Evolutionary conservation across 2,329 filamentous ascomycete genomes (phyloP).

Genomic region (Colletotrichum tanaceti): DNA sequence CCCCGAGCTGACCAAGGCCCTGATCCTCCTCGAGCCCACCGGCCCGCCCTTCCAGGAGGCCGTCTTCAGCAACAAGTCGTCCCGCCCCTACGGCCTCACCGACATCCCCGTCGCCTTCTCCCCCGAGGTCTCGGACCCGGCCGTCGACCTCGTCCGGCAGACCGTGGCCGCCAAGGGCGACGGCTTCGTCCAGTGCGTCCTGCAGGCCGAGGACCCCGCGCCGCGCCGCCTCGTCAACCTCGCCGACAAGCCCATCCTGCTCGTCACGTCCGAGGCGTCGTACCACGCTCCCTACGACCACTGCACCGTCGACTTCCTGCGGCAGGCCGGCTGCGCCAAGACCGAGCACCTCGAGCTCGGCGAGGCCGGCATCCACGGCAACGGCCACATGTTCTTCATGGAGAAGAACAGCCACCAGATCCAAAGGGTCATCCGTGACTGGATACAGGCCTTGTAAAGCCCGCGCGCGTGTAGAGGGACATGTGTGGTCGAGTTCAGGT

Average conservation of each 20-base stretch:
- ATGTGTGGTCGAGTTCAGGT: not conserved
- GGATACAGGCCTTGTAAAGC: conserved; percentile 41
- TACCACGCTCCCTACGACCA: conserved; percentile 61
- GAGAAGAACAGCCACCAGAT: conserved; percentile 60
- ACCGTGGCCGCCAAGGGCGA: conserved; percentile 43
- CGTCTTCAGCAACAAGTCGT: conserved; percentile 50
- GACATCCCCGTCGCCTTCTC: conserved; percentile 61
- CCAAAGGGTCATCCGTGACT: conserved; percentile 43
- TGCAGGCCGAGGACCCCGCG: conserved; percentile 51
- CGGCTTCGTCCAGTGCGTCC: conserved; percentile 45
- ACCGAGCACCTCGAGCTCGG: conserved; percentile 52
- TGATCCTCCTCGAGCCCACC: conserved; percentile 59
- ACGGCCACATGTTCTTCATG: conserved; percentile 62
- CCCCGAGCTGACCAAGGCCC: conserved; percentile 54
- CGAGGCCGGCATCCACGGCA: conserved; percentile 55
- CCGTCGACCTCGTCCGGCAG: conserved; percentile 50
- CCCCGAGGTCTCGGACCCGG: conserved; percentile 54
- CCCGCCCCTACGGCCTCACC: conserved; percentile 59
- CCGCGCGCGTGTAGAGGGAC: not conserved
- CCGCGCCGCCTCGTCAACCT: conserved; percentile 54
- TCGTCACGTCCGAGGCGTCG: conserved; percentile 57
- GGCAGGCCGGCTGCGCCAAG: conserved; percentile 55
- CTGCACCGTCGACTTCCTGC: conserved; percentile 54
- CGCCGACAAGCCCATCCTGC: conserved; percentile 49
- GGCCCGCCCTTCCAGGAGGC: conserved; percentile 61